phyloP scores from a whole-genome alignment of 2,329 filamentous ascomycete species.

The Penicillium sp. region DNA sequence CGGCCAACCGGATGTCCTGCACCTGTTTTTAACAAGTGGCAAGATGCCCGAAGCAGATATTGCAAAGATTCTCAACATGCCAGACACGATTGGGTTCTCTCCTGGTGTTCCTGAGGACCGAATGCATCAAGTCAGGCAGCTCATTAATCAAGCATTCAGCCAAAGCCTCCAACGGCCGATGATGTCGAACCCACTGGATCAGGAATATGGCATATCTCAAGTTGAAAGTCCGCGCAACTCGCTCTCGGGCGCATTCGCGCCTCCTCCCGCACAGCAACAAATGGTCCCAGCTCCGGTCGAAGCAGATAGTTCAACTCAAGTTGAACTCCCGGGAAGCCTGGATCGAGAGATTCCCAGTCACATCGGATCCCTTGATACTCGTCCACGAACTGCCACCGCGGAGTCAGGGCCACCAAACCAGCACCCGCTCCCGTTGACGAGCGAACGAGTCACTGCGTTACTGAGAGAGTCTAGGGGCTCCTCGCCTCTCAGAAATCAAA shows the following conservation, averaged over 20 bases:
- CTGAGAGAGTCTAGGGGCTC: background rate
- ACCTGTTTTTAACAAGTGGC: conserved; percentile 33
- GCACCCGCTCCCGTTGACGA: background rate
- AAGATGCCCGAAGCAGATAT: conserved; percentile 15
- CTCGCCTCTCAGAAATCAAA: background rate
- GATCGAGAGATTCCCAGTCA: background rate
- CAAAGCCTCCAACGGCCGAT: conserved; percentile 1
- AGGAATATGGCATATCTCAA: background rate
- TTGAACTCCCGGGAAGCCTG: conserved; percentile 2
- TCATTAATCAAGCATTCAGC: conserved; percentile 15
- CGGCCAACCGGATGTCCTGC: conserved; percentile 38
- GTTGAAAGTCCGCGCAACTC: background rate
- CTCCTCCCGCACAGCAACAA: background rate
- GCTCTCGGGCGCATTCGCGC: background rate
- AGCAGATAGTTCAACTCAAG: conserved; percentile 4
- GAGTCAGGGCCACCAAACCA: background rate
- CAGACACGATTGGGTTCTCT: conserved; percentile 29
- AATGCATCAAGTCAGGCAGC: conserved; percentile 20
- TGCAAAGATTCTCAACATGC: conserved; percentile 16
- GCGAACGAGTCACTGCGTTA: background rate
- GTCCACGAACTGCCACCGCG: background rate
- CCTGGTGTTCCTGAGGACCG: conserved; percentile 24
- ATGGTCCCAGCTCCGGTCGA: background rate
- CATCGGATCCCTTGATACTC: background rate
- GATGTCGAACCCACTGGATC: background rate